Base-by-base conservation (phyloP, 2,329 filamentous ascomycete species). In the Coniella lustricola region DNA sequence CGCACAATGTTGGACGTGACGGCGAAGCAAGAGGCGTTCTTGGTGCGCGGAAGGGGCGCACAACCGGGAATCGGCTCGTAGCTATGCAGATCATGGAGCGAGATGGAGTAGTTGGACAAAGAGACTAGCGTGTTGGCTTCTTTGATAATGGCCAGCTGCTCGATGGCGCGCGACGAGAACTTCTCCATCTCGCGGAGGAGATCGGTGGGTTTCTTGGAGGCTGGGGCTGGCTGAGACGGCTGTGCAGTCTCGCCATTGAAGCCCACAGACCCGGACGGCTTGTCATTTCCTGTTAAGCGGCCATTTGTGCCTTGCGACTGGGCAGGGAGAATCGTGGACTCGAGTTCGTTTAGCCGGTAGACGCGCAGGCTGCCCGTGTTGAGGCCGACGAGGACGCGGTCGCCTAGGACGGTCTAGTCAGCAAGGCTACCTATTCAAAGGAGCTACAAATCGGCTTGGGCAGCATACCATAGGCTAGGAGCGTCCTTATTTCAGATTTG, bases 401-500 rank as follows among this genome's bases (percentile, higher is more conserved):
- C 93, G 63, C 90, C 85, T 89, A 54, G 10, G 21, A 39, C 8
- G 5, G 25, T 18, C 32, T 7, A 21, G 39, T 47, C 21, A 52
- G 38, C n/a, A 31, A 22, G 21, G 7, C 29, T 10, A 7, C 29
- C 13, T 29, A 25, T 12, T 17, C 25, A 10, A 4, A 22, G 8
- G 18, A 9, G 17, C n/a, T n/a, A n/a, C 25, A 14, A 12, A 10
- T 8, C 12, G n/a, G n/a, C 38, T 16, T 33, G 39, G 47, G 39
- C 40, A 48, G 54, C 67, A 50, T 75, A 88, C 86, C 90, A 69
- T 95, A 88, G 53, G 91, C 88, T 41, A 97, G 77, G 57, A 98
- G 88, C 43, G 88, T 93, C 71, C 98, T 93, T 69, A 98, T 95
- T 75, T 86, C 93, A 57, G 88, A 94, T 75, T 94, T 96, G 80